Evolutionary conservation across 192 early-diverging fungal genomes (phyloP), one percentile per base, ranked within the genome.

Genomic region (Coemansia brasiliensis): DNA sequence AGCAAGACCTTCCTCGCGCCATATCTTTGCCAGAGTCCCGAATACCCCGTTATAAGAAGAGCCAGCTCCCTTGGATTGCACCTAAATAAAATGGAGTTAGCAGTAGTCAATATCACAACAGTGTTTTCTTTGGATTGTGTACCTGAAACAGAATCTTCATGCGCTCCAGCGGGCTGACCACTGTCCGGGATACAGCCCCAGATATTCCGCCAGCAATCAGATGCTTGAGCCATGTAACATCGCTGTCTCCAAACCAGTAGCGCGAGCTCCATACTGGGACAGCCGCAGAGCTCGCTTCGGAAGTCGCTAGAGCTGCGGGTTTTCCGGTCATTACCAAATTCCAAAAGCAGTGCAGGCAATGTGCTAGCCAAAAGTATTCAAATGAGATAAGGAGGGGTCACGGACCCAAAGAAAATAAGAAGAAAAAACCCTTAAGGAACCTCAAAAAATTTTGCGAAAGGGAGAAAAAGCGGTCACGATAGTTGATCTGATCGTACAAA

Each of bases 81-180:
- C 82, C 86, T 82, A 87, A 67, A 16, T 18, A 32, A 32, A 51
- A 27, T 51, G 32, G 32, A 7, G 32, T 57, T 45, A 57, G 55
- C 55, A 57, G 55, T 45, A 45, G 55, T 43, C 29, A 50, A 26
- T 17, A 51, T n/a, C n/a, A 32, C 15, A 7, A 17, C 7, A n/a
- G 26, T n/a, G 26, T 10, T 17, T 10, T 5, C 49, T 3, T n/a
- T 35, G 7, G 27, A 35, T 6, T 10, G 24, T 74, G 59, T 72
- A 85, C 86, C 84, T 92, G 90, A 70, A 92, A 92, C 49, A 92
- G 73, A 59, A 92, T 92, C 75, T 92, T 92, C 84, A 90, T 92
- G 50, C 90, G 82, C 66, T 92, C 90, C 29, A 92, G 68, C 38
- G 90, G 90, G 62, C 86, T 90, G 45, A 92, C 90, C 5, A 85